phyloP scores from a whole-genome alignment of 495 filamentous ascomycete species.

The Penicillium cinerascens region DNA sequence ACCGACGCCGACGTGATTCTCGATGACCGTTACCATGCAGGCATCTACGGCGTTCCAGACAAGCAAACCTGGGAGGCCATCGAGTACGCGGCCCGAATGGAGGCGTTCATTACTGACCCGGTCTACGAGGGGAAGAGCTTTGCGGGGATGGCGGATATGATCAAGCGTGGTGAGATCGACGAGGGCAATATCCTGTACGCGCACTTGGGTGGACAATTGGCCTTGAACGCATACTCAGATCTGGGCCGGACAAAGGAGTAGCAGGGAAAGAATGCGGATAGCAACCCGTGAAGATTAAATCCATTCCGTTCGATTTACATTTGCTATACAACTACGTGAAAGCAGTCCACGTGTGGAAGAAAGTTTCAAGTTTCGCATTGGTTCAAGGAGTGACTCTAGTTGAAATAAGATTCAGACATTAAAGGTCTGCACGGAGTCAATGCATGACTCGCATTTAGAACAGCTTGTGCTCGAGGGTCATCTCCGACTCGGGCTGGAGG shows the following conservation, averaged over 20 bases:
- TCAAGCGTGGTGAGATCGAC: conserved; percentile 52
- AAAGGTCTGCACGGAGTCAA: not conserved
- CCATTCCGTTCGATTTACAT: not conserved
- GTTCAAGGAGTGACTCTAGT: conserved; percentile 37
- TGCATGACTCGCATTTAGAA: conserved; percentile 48
- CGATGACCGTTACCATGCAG: conserved; percentile 59
- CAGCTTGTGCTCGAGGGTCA: conserved; percentile 99
- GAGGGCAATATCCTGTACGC: conserved; percentile 61
- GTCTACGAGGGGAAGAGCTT: conserved; percentile 68
- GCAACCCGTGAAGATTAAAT: not conserved
- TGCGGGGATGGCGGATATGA: conserved; percentile 61
- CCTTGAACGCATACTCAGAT: conserved; percentile 55
- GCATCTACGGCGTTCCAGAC: conserved; percentile 58
- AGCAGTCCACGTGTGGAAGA: not conserved
- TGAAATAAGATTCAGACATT: conserved; percentile 7
- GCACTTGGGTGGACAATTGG: conserved; percentile 61
- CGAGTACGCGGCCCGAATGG: conserved; percentile 55
- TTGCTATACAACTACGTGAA: not conserved
- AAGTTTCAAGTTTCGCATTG: conserved; percentile 7
- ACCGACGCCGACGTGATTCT: conserved; percentile 53
- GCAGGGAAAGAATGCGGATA: not conserved
- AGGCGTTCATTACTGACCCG: conserved; percentile 65
- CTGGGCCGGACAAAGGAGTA: conserved; percentile 24
- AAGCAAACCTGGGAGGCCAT: conserved; percentile 57
- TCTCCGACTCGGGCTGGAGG: conserved; percentile 95